These are phyloP conservation scores for Rosa hybrid DNA, from an alignment of 331 rosid species.

Conservation along the genomic window DNA sequence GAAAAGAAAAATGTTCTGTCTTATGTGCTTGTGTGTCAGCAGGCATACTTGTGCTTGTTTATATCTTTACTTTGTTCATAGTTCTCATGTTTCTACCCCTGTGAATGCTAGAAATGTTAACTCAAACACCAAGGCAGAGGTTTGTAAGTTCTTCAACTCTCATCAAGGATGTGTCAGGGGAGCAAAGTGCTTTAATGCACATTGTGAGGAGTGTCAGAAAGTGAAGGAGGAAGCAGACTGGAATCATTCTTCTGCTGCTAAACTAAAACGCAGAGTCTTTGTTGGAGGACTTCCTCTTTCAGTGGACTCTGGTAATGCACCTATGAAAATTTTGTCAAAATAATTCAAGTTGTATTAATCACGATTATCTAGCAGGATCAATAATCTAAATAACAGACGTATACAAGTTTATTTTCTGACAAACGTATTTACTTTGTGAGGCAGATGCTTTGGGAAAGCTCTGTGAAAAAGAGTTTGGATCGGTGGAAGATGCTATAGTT, in stretches of 20 bases:
- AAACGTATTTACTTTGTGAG: constrained; percentile 6
- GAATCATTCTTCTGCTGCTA: neutral
- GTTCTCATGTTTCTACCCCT: constrained; percentile 19
- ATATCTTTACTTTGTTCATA: neutral
- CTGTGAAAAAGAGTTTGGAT: constrained; percentile 41
- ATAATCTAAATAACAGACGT: neutral
- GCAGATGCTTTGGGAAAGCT: constrained; percentile 30
- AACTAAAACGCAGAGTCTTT: constrained; percentile 24
- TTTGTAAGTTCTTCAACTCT: constrained; percentile 37
- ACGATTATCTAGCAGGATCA: neutral
- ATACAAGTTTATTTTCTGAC: neutral
- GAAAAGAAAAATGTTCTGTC: neutral
- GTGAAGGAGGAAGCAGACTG: constrained; percentile 21
- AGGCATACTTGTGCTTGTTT: neutral
- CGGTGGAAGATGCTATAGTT: constrained; percentile 38
- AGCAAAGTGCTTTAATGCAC: constrained; percentile 34
- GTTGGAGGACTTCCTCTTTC: constrained; percentile 44
- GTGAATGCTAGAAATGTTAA: constrained; percentile 15
- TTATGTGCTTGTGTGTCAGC: neutral
- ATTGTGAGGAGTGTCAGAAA: constrained; percentile 18
- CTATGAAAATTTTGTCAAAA: constrained; percentile 1
- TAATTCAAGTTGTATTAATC: neutral
- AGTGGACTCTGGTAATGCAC: constrained; percentile 37
- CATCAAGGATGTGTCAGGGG: constrained; percentile 47
- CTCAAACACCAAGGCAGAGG: constrained; percentile 24